Evolutionary conservation across 768 basidiomycete genomes (phyloP).

Genomic region (Tricholoma matsutake): DNA sequence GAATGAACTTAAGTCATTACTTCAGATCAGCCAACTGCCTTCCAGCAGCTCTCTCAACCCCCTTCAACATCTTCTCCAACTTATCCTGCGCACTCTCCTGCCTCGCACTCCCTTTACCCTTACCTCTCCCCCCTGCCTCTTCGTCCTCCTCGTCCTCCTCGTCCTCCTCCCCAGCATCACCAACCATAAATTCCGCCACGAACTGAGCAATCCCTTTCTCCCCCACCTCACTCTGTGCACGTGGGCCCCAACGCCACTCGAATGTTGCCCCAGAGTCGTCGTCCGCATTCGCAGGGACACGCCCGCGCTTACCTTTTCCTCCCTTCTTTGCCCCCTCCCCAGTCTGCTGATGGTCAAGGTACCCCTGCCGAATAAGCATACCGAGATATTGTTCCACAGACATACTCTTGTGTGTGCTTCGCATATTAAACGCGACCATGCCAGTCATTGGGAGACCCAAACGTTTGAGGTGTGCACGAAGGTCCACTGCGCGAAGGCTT

Average conservation of each 20-base stretch:
- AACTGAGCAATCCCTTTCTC: constrained; percentile 75
- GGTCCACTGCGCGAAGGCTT: constrained; percentile 49
- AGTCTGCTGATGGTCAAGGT: constrained; percentile 64
- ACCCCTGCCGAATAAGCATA: constrained; percentile 64
- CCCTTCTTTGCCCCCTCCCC: constrained; percentile 41
- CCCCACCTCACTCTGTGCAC: constrained; percentile 79
- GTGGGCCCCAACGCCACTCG: constrained; percentile 87
- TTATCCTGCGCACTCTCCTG: constrained; percentile 31
- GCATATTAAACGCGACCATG: constrained; percentile 48
- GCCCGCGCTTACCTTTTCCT: constrained; percentile 49
- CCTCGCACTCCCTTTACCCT: constrained; percentile 14
- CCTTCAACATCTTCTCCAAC: constrained; percentile 46
- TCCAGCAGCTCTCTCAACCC: constrained; percentile 63
- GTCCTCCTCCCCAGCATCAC: constrained; percentile 32
- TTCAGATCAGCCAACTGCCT: constrained; percentile 46
- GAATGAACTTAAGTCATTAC: constrained; percentile 15
- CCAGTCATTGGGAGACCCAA: constrained; percentile 55
- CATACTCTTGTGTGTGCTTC: constrained; percentile 47
- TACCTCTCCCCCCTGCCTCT: constrained; percentile 2
- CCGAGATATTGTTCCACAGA: constrained; percentile 66
- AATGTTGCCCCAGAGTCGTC: constrained; percentile 38
- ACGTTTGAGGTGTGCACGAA: constrained; percentile 66
- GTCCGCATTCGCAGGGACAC: constrained; percentile 43
- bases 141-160: constrained; percentile 34
- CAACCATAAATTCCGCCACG: constrained; percentile 78